A percentile compares a stretch with the other conserved stretches of the same genome.
These are phyloP conservation scores for Xylariales sp. DNA, from an alignment of 2,329 filamentous ascomycete species.

Conservation along the genomic window DNA sequence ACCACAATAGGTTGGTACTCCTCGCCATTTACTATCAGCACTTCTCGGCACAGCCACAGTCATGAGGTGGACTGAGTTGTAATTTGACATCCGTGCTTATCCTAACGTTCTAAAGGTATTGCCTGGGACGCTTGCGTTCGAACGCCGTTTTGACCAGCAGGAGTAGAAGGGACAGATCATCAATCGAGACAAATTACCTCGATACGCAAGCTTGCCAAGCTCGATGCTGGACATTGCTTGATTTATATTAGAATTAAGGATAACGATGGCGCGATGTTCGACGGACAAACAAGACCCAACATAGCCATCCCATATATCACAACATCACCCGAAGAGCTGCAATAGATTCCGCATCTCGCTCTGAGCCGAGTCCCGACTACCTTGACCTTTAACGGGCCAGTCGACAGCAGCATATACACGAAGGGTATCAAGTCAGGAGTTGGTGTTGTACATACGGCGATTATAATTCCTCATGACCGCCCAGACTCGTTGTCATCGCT, in stretches of 20 bases:
- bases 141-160: no score
- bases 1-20: slow-evolving; percentile 27
- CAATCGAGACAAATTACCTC: not conserved
- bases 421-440: no score
- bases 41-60: slow-evolving; percentile 98
- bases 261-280: no score
- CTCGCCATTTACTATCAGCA: slow-evolving; percentile 70
- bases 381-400: no score
- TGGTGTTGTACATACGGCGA: no score
- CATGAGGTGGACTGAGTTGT: slow-evolving; percentile 76
- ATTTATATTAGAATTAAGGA: not conserved
- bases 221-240: not conserved
- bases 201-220: not conserved
- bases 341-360: no score
- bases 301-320: not conserved
- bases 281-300: no score
- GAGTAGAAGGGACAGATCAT: no score
- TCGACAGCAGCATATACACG: no score
- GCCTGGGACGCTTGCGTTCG: no score
- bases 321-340: no score
- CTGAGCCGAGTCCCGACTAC: no score
- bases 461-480: slow-evolving; percentile 35
- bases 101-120: not conserved
- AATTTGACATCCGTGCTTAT: slow-evolving; percentile 99
- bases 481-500: slow-evolving; percentile 5